Conservation (phyloP, 192 early-diverging fungal species). For the Funneliformis geosporum region DNA sequence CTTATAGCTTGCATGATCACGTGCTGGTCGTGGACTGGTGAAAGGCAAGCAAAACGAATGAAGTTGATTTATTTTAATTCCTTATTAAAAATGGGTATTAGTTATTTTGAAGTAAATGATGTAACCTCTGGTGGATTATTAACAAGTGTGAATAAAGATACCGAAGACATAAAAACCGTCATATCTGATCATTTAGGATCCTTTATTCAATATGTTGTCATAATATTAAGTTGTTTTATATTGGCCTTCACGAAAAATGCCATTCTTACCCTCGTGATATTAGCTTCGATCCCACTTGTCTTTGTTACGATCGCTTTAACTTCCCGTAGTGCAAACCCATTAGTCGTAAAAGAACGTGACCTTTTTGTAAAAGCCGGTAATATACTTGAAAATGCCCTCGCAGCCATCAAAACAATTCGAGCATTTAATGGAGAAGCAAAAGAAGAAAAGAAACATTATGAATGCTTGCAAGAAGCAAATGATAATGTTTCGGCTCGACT, state of each 20-base stretch:
- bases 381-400: slow-evolving; percentile 23
- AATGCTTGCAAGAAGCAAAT: slow-evolving; percentile 23
- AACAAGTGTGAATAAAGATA: slow-evolving; percentile 59
- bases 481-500: not conserved
- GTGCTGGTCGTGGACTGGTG: slow-evolving; percentile 46
- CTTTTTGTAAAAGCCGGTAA: slow-evolving; percentile 30
- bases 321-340: not conserved
- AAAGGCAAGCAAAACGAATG: slow-evolving; percentile 61
- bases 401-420: slow-evolving; percentile 18
- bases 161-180: not conserved
- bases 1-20: slow-evolving; percentile 12
- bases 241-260: slow-evolving; percentile 61
- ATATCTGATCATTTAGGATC: slow-evolving; percentile 24
- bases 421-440: slow-evolving; percentile 31
- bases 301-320: not conserved
- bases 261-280: slow-evolving; percentile 60
- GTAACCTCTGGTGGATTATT: slow-evolving; percentile 74
- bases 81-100: slow-evolving; percentile 70
- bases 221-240: slow-evolving; percentile 19
- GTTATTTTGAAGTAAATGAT: slow-evolving; percentile 67
- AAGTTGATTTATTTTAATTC: slow-evolving; percentile 63
- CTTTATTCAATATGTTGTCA: slow-evolving; percentile 3
- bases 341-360: slow-evolving; percentile 5
- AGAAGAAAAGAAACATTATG: slow-evolving; percentile 27
- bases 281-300: slow-evolving; percentile 69